Base-by-base conservation (phyloP, 768 basidiomycete genomes). In the Vishniacozyma victoriae region DNA sequence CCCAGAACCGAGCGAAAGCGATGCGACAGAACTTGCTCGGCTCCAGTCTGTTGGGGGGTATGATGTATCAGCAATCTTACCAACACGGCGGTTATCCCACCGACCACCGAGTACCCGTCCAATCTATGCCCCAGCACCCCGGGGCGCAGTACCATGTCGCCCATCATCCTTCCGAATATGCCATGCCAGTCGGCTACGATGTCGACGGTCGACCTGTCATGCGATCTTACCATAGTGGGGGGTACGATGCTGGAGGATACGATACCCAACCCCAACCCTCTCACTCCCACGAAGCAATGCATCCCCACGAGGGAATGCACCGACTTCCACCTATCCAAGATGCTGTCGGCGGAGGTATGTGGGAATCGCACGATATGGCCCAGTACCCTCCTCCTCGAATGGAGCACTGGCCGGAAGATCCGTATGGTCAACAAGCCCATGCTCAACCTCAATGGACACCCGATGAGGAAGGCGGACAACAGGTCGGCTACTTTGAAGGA, bases 21-120 rank as follows among this genome's bases (percentile, higher is more conserved):
- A 60, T 69, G 60, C 54, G 70, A 3, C 58, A 64, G 35, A 67
- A 67, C 36, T 57, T 69, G 19, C 60, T 71, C 40, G 70, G 68
- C 13, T 48, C 54, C 44, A 69, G 60, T 41, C 41, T 64, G 13
- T 55, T 70, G 31, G n/a, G n/a, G n/a, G n/a, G n/a, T n/a, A n/a
- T n/a, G n/a, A n/a, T n/a, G 16, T 44, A 44, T 25, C 44, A n/a
- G 26, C 35, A 33, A 12, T 26, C 9, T n/a, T 33, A 33, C 29
- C 29, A 33, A n/a, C n/a, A 9, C 29, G n/a, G 29, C 29, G 29
- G n/a, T 33, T n/a, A 9, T 33, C n/a, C n/a, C 29, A n/a, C 29
- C 9, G 9, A 33, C 9, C n/a, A 9, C n/a, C 29, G n/a, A 33
- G 9, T 9, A 9, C 9, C 29, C n/a, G 47, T 40, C 22, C 33